Evolutionary conservation across 1,139 yeast genomes (phyloP).

Genomic region (Saccharomycopsis hybrid): DNA sequence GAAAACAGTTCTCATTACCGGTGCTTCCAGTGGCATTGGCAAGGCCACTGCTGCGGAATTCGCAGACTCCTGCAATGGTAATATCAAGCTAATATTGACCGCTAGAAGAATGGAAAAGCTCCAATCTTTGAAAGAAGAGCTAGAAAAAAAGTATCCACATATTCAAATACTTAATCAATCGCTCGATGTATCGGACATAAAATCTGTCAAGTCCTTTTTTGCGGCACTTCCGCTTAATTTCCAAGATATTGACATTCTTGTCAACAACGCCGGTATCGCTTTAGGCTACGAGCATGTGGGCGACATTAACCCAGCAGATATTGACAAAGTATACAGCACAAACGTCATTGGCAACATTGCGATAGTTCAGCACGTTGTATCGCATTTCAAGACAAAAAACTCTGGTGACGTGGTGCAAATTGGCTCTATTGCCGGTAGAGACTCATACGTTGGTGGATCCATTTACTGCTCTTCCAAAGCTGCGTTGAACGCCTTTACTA

Average conservation of each 20-base stretch:
- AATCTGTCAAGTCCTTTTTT: constrained; percentile 48
- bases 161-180: constrained; percentile 42
- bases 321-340: constrained; percentile 61
- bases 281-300: constrained; percentile 65
- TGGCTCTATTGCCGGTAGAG: constrained; percentile 95
- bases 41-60: constrained; percentile 71
- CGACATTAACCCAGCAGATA: constrained; percentile 43
- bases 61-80: constrained; percentile 62
- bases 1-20: constrained; percentile 39
- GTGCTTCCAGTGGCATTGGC: constrained; percentile 56
- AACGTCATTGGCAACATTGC: constrained; percentile 69
- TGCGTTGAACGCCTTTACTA: constrained; percentile 70
- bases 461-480: constrained; percentile 89
- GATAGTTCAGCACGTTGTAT: constrained; percentile 60
- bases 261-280: constrained; percentile 84
- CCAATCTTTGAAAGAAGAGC: constrained; percentile 39
- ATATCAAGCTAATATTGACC: constrained; percentile 55
- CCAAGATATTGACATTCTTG: constrained; percentile 54
- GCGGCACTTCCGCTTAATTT: constrained; percentile 45
- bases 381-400: constrained; percentile 47
- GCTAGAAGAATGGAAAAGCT: constrained; percentile 64
- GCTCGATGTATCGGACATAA: constrained; percentile 55
- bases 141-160: constrained; percentile 41
- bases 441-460: constrained; percentile 80
- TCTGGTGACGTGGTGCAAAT: constrained; percentile 86